phyloP scores from a whole-genome alignment of 2,329 filamentous ascomycete genomes.

The Microsporum canis region DNA sequence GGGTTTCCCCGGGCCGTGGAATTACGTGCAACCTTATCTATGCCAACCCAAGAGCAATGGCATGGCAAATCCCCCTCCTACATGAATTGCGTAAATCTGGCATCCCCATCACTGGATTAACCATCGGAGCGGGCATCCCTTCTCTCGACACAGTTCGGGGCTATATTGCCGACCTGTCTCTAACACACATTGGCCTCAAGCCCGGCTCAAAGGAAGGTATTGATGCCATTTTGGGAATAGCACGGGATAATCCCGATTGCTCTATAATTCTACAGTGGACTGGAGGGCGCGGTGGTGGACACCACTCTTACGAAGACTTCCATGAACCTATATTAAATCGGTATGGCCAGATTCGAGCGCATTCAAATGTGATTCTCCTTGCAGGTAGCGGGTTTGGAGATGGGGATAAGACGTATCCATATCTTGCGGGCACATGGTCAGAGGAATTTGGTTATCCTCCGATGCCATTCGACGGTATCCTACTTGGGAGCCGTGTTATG shows the following conservation, averaged over 20 bases:
- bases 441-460: slow-evolving; percentile 72
- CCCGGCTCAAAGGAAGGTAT: slow-evolving; percentile 82
- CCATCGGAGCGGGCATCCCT: slow-evolving; percentile 88
- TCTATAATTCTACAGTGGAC: slow-evolving; percentile 94
- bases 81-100: slow-evolving; percentile 70
- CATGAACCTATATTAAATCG: slow-evolving; percentile 83
- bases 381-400: slow-evolving; percentile 88
- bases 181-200: slow-evolving; percentile 93
- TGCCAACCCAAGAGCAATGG: slow-evolving; percentile 78
- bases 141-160: slow-evolving; percentile 87
- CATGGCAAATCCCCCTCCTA: slow-evolving; percentile 81
- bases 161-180: slow-evolving; percentile 82
- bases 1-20: slow-evolving; percentile 69
- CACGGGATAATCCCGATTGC: slow-evolving; percentile 85
- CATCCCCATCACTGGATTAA: slow-evolving; percentile 80
- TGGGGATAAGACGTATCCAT: slow-evolving; percentile 81
- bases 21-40: slow-evolving; percentile 89
- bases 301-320: slow-evolving; percentile 93
- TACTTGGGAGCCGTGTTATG: slow-evolving; percentile 92
- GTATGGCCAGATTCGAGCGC: slow-evolving; percentile 78
- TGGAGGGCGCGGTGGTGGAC: slow-evolving; percentile 81
- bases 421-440: slow-evolving; percentile 84
- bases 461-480: slow-evolving; percentile 87
- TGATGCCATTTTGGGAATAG: slow-evolving; percentile 81
- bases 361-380: slow-evolving; percentile 75